Conservation (phyloP, 106 monocot genomes). For the Dactylorhiza incarnata region DNA sequence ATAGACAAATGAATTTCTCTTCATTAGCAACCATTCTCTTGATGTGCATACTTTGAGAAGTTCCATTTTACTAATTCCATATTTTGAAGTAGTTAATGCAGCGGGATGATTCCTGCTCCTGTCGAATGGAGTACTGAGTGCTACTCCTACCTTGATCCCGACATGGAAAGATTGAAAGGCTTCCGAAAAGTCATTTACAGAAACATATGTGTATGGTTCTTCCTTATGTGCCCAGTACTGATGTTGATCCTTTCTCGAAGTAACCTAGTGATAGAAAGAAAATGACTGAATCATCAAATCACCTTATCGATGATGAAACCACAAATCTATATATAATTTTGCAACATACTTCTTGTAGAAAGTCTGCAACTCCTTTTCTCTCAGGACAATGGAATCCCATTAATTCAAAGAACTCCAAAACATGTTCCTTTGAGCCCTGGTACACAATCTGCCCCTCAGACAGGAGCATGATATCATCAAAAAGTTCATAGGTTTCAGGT, state of each 20-base stretch:
- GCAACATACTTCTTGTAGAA: constrained; percentile 24
- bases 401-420: constrained; percentile 19
- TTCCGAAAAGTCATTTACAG: constrained; percentile 35
- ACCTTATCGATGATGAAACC: no score
- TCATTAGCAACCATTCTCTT: constrained; percentile 37
- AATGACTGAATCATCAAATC: not conserved
- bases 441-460: constrained; percentile 18
- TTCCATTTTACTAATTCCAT: constrained; percentile 25
- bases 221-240: constrained; percentile 32
- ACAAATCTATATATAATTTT: not conserved
- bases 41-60: constrained; percentile 24
- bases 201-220: constrained; percentile 29
- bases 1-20: constrained; percentile 27
- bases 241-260: constrained; percentile 38
- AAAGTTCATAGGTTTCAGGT: constrained; percentile 18
- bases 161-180: constrained; percentile 16
- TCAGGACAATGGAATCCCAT: constrained; percentile 31
- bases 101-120: constrained; percentile 21
- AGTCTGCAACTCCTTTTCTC: constrained; percentile 29
- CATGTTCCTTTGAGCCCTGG: constrained; percentile 11
- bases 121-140: constrained; percentile 28
- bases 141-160: constrained; percentile 10
- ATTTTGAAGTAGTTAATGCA: constrained; percentile 17
- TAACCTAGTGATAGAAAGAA: constrained; percentile 19
- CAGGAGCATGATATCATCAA: constrained; percentile 18